Base-by-base conservation (phyloP, 768 basidiomycete species). In the Cystofilobasidium capitatum region DNA sequence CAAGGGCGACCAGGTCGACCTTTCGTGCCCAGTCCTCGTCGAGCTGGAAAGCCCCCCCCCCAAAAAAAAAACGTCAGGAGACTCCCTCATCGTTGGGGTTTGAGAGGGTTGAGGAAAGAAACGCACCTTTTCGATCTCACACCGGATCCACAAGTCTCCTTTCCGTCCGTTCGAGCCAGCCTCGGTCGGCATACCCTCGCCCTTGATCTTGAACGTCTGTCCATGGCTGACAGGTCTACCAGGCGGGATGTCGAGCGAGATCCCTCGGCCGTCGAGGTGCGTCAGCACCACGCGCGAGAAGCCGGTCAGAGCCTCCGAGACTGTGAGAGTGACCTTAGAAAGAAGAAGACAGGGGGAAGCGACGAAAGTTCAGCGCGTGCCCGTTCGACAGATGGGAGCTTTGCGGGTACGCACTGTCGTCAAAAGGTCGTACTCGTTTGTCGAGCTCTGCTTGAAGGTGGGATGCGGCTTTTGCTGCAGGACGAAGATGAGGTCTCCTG, bases 291-390 rank as follows among this genome's bases (percentile, higher is more conserved):
- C 86, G 33, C 94, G 85, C 57, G 86, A 88, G 79, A 99, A 93
- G n/a, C 94, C 94, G 62, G 96, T 82, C 13, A 98, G 82, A 3
- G 92, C 89, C 78, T 99, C 94, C 13, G 92, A 93, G 35, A 98
- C 81, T 0, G 91, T 93, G 65, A 99, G 86, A 55, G 85, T 85
- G 65, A 91, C 44, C 68, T 69, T 7, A 54, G 42, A 24, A 22
- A 31, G 17, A 45, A 12, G 51, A 65, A 9, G 58, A 16, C 20
- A 66, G 16, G n/a, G 2, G 24, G 10, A 17, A 37, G 36, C n/a
- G 16, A 3, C 14, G 26, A 24, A 26, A 44, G n/a, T n/a, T n/a
- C n/a, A n/a, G n/a, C n/a, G n/a, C n/a, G n/a, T n/a, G n/a, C n/a
- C n/a, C n/a, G n/a, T n/a, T n/a, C n/a, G n/a, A n/a, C n/a, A 33